Evolutionary conservation across 2,329 filamentous ascomycete species (phyloP).

Genomic region (Rutstroemia sp.): DNA sequence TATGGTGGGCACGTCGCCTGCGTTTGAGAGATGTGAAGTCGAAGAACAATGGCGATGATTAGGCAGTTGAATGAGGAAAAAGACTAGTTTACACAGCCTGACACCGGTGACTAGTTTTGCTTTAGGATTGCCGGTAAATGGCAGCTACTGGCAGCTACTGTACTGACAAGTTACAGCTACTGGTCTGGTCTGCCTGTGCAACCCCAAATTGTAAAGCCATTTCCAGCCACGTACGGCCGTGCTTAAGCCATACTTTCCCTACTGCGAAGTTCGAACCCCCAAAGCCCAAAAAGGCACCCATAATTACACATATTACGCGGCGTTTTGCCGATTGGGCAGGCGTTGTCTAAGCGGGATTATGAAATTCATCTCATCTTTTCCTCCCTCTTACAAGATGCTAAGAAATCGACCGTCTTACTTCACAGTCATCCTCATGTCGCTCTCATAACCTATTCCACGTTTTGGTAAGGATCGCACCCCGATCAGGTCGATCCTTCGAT

Average conservation of each 20-base stretch:
- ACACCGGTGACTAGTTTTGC: too few relatives aligned
- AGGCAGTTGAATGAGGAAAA: too few relatives aligned
- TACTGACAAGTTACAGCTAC: neutral
- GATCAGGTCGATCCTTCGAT: conserved; percentile 1
- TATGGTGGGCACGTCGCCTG: too few relatives aligned
- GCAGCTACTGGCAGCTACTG: neutral
- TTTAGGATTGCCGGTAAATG: neutral
- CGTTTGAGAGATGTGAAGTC: too few relatives aligned
- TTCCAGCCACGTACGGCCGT: too few relatives aligned
- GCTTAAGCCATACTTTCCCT: too few relatives aligned
- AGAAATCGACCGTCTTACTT: conserved; percentile 3
- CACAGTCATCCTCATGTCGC: neutral
- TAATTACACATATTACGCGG: too few relatives aligned
- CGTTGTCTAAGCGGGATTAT: neutral
- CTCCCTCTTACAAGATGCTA: neutral
- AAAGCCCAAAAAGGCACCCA: too few relatives aligned
- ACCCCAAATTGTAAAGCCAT: neutral
- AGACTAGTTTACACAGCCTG: too few relatives aligned
- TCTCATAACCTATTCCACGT: conserved; percentile 1
- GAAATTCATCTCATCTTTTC: neutral
- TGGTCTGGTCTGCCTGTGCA: neutral
- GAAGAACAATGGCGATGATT: too few relatives aligned
- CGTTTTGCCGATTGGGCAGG: too few relatives aligned
- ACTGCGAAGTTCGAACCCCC: too few relatives aligned
- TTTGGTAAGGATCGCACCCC: conserved; percentile 7